Base-by-base conservation (phyloP, 805 yeast species). In the Zygotorulaspora sp. region DNA sequence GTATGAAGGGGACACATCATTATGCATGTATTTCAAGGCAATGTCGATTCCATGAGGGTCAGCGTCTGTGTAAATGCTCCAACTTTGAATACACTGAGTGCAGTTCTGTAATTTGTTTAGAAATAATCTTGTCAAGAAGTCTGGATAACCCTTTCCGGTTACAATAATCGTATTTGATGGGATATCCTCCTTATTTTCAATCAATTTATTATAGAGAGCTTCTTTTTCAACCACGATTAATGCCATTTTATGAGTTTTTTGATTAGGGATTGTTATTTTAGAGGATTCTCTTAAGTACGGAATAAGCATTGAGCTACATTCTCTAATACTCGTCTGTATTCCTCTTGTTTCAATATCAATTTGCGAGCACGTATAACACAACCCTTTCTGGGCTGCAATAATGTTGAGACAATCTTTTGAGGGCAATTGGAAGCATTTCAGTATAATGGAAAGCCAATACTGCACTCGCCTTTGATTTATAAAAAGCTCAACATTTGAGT, bases 81-180 rank as follows among this genome's bases (percentile, higher is more conserved):
- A 61, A 4, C 66, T 65, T 1, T 63, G 25, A 14, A 32, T 37
- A 15, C 46, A 1, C 40, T 27, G 2, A 59, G 55, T 6, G 13
- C 13, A 21, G 13, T 21, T 20, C 20, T 28, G 35, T 19, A 74
- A 38, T 32, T 38, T 43, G 3, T 54, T 39, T 0, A 76, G 49
- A 46, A 80, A 77, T 9, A 45, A 40, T 37, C 67, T 65, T 0
- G 87, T 78, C 11, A 76, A 50, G 13, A 62, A 52, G 55, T 83
- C 89, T 0, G 89, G 86, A 46, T 69, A 80, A 0, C 90, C 90
- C 50, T 79, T 81, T 0, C 83, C 87, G 0, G 87, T 80, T 6
- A 82, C 55, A 1, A 75, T 43, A 11, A 63, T 38, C 6, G 46
- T 38, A 21, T 47, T 42, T 11, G 45, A 11, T 3, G 27, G 13